Evolutionary conservation across 805 yeast species (phyloP).

Genomic region (Kuraishia floccosa): DNA sequence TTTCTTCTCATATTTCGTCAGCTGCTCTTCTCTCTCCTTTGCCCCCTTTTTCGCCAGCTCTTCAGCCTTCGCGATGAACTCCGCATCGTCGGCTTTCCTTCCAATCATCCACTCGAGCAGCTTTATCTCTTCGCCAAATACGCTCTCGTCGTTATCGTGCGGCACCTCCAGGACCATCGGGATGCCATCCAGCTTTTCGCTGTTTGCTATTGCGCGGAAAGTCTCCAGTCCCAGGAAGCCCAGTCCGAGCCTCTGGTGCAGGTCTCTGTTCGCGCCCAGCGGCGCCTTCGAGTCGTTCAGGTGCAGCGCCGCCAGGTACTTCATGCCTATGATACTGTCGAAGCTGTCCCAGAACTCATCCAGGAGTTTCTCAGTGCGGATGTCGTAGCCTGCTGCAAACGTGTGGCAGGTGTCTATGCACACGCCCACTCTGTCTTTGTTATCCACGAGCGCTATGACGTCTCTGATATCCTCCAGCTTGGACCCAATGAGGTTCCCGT

Average conservation of each 20-base stretch:
- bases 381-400: conserved; percentile 93
- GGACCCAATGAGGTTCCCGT: conserved; percentile 83
- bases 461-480: conserved; percentile 60
- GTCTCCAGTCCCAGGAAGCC: conserved; percentile 86
- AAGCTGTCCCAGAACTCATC: conserved; percentile 64
- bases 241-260: conserved; percentile 81
- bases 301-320: conserved; percentile 74
- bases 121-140: conserved; percentile 75
- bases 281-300: conserved; percentile 95
- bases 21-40: conserved; percentile 58
- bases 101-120: conserved; percentile 74
- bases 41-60: conserved; percentile 50
- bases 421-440: conserved; percentile 83
- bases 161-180: conserved; percentile 92
- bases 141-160: conserved; percentile 46
- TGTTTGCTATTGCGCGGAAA: conserved; percentile 70
- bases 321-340: conserved; percentile 62
- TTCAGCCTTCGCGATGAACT: conserved; percentile 33
- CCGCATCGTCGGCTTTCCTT: conserved; percentile 38
- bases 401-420: conserved; percentile 96
- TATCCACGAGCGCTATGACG: conserved; percentile 69
- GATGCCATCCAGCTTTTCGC: conserved; percentile 42
- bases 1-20: conserved; percentile 53
- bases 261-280: conserved; percentile 76
- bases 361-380: conserved; percentile 47